Evolutionary conservation across 2,329 filamentous ascomycete species (phyloP), one percentile per base, ranked within the genome.

Genomic region (Phyllosticta paracitricarpa): DNA sequence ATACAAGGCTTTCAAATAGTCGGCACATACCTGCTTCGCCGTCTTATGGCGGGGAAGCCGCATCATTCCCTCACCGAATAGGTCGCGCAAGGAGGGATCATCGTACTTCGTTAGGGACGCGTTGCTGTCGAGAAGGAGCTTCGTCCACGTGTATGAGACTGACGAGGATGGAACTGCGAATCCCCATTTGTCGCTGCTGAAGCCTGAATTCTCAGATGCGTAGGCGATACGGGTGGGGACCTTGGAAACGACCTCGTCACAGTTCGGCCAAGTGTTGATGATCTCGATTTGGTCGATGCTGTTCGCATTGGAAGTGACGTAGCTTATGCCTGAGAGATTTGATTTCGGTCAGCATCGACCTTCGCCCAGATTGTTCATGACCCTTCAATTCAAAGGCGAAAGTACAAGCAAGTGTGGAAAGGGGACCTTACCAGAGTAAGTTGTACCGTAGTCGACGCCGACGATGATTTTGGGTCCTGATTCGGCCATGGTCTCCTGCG

Each of bases 371-470:
- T 22, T 22, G 19, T 22, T 22, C 19, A 22, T 22, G 19, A 22
- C 19, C 19, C 19, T 22, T 22, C 19, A 22, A 22, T 22, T 22
- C 19, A 22, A 22, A 22, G 19, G 1, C 19, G 19, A 22, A 22
- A 22, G 19, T 22, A 22, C 19, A 22, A 22, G 19, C 19, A 22
- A 22, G 19, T 22, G 19, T 22, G 19, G 19, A 22, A 22, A 22
- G 19, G 7, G 26, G 26, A 28, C 9, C 6, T 35, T 17, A 84
- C 88, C 88, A 53, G 86, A 89, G 70, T 89, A 92, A 1, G 89
- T 92, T n/a, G 89, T 92, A 14, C 89, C 89, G 76, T 92, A 92
- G 71, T 92, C 89, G 7, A 92, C 84, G 7, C 88, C 89, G 35
- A 92, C 87, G 66, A 91, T 88, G 66, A 91, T 12, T 5, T 17